Evolutionary conservation across 2,329 filamentous ascomycete genomes (phyloP), one percentile per base, ranked within the genome.

Genomic region (Pseudophaeomoniella oleicola): DNA sequence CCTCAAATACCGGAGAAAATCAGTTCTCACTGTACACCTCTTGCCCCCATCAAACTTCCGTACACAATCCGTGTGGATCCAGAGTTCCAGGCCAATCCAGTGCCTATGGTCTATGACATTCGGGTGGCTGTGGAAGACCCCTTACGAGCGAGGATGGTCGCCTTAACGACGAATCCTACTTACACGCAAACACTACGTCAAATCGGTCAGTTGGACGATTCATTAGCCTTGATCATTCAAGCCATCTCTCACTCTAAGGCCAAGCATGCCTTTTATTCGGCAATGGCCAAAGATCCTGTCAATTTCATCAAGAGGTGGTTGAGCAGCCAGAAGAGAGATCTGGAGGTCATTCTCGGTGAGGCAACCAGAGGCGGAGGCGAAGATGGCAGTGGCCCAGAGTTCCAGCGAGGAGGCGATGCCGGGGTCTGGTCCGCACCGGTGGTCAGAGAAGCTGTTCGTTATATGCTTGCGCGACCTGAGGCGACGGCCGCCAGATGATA

Each of bases 21-120:
- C 42, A 73, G 78, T 36, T 70, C 72, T 6, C 86, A 96, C 57
- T 73, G 94, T 38, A 75, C 70, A 18, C 75, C 84, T 2, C 71
- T 94, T 2, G 76, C 83, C 4, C 86, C 90, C 0, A 72, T 94
- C 51, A 78, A 81, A 50, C 72, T 98, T 19, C 71, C 77, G 15
- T 98, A 94, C 63, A 98, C 87, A 5, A 90, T 98, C 53, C 84
- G 88, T 40, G 81, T 94, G 30, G 90, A 98, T 56, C 71, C 84
- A 50, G 75, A 78, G 5, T 88, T 87, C 51, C 79, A 88, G 52
- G 54, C 54, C 39, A 76, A 75, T 46, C 79, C 84, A 3, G 66
- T 74, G 36, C 78, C 84, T 1, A 94, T 87, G 4, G 68, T 96
- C 48, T 94, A 94, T 63, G 88, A 96, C 57, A 70, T 98, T 34